Evolutionary conservation across 805 yeast genomes (phyloP).

Genomic region (Ogataea methylovora): DNA sequence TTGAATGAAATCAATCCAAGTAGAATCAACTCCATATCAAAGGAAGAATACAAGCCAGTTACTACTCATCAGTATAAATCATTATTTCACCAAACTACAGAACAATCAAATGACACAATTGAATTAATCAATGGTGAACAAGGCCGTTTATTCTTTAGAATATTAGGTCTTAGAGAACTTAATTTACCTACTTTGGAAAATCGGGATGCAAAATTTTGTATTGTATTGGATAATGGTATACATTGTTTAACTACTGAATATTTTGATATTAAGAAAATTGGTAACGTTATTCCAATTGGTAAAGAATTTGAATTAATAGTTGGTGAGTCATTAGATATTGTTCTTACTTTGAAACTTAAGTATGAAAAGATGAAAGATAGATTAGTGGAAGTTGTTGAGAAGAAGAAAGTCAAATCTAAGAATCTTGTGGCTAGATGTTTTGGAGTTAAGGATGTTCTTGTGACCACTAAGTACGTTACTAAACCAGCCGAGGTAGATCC

Average conservation of each 20-base stretch:
- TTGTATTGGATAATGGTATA: constrained; percentile 71
- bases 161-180: constrained; percentile 38
- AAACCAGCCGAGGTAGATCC: constrained; percentile 42
- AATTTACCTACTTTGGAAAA: constrained; percentile 37
- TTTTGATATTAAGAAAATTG: constrained; percentile 24
- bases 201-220: constrained; percentile 41
- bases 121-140: constrained; percentile 21
- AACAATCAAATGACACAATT: neutral
- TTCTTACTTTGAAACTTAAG: constrained; percentile 64
- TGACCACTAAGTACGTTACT: constrained; percentile 45
- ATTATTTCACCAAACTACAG: constrained; percentile 4
- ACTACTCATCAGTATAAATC: neutral
- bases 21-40: constrained; percentile 6
- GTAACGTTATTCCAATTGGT: constrained; percentile 30
- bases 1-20: constrained; percentile 1
- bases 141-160: constrained; percentile 48
- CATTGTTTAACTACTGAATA: constrained; percentile 61
- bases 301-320: constrained; percentile 79
- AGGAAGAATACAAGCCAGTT: constrained; percentile 2
- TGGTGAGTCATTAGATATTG: constrained; percentile 51
- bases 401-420: constrained; percentile 27
- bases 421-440: constrained; percentile 22
- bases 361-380: constrained; percentile 44
- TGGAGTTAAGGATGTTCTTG: constrained; percentile 34
- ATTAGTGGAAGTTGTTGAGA: constrained; percentile 54